phyloP scores from a whole-genome alignment of 345 rosid genomes.

The Melaleuca quinquenervia region DNA sequence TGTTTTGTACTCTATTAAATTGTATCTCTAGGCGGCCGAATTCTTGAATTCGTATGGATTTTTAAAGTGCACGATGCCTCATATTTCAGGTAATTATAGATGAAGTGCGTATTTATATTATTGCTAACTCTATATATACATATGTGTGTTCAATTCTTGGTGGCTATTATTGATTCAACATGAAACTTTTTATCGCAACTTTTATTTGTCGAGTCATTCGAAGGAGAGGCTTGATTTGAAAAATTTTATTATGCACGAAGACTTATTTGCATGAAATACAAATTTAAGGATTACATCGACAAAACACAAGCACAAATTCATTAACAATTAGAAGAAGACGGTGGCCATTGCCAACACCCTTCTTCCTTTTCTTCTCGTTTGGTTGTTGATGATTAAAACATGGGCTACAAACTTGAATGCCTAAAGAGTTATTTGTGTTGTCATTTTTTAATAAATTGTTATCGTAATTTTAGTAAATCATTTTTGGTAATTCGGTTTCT shows the following conservation, averaged over 20 bases:
- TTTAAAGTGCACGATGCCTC: background rate
- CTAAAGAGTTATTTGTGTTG: too few relatives aligned
- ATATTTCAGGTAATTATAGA: too few relatives aligned
- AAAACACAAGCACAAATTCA: too few relatives aligned
- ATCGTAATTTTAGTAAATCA: background rate
- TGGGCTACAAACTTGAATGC: background rate
- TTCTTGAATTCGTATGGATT: background rate
- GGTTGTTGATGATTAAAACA: background rate
- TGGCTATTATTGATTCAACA: background rate
- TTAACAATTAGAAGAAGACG: background rate
- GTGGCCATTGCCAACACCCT: background rate
- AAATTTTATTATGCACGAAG: accelerated
- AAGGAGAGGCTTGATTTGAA: background rate
- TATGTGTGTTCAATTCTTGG: background rate
- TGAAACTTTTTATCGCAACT: accelerated
- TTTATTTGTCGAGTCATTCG: accelerated
- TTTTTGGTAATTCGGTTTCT: background rate
- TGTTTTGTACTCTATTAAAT: background rate
- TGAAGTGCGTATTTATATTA: background rate
- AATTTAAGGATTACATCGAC: background rate
- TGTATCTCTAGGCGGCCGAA: background rate
- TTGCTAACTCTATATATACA: background rate
- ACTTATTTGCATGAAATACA: background rate
- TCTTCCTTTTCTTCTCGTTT: background rate
- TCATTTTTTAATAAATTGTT: too few relatives aligned